These are phyloP conservation scores for Sugiyamaella qingdaonensis DNA, from an alignment of 805 yeast genomes.

Conservation along the genomic window DNA sequence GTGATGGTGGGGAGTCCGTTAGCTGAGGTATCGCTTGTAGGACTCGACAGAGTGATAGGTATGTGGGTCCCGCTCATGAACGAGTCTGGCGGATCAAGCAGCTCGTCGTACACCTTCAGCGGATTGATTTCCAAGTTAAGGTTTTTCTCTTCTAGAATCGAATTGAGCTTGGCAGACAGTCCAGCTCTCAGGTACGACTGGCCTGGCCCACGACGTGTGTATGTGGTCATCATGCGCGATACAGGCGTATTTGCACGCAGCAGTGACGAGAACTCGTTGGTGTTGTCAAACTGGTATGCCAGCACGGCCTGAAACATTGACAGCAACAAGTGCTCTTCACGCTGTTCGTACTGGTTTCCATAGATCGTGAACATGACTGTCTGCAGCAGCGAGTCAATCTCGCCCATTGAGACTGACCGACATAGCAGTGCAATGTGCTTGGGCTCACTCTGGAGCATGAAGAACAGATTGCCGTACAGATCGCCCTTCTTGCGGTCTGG, in stretches of 20 bases:
- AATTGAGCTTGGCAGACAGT: conserved; percentile 26
- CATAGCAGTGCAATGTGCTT: conserved; percentile 34
- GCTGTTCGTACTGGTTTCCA: conserved; percentile 40
- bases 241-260: conserved; percentile 39
- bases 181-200: conserved; percentile 35
- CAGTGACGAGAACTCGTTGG: conserved; percentile 33
- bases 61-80: background rate
- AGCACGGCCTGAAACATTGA: conserved; percentile 37
- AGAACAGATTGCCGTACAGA: conserved; percentile 34
- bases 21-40: background rate
- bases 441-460: conserved; percentile 37
- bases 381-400: conserved; percentile 37
- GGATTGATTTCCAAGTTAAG: conserved; percentile 34
- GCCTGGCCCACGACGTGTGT: conserved; percentile 38
- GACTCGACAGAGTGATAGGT: background rate
- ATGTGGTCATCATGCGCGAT: conserved; percentile 38
- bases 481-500: conserved; percentile 32
- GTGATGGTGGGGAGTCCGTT: conserved; percentile 22
- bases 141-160: conserved; percentile 26
- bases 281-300: conserved; percentile 34
- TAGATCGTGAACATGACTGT: conserved; percentile 39
- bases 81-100: conserved; percentile 21
- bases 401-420: conserved; percentile 31
- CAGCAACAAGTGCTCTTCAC: conserved; percentile 37
- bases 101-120: conserved; percentile 30